Base-by-base conservation (phyloP, 352 stramenopile species). In the Phytophthora vignae region DNA sequence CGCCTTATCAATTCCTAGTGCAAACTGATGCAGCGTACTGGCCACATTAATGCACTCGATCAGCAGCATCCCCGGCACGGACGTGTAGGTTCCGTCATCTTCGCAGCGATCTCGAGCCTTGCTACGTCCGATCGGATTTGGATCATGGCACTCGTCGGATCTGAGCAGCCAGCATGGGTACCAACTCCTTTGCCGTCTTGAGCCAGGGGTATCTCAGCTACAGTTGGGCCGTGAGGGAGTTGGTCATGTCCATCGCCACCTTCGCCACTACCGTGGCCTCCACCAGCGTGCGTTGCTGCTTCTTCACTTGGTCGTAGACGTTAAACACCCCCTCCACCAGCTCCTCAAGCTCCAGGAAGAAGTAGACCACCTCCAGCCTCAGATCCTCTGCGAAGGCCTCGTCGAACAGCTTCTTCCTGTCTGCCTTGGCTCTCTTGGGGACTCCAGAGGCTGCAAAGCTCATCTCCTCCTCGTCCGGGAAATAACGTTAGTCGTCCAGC, bases 191-290 rank as follows among this genome's bases (percentile, higher is more conserved):
- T 0, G 60, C 64, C 0, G 58, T 11, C 21, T 55, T 42, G 9
- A 81, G 67, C 19, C 48, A 25, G 15, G 69, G 65, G 49, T 71
- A 75, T 4, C 40, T 38, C 14, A 68, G 38, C 60, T 81, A 69
- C n/a, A 76, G 50, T 38, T 40, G 48, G 3, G 59, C 56, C 1
- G 69, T 70, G 2, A 75, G 50, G 5, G 57, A 66, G 46, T 22
- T 22, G 21, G 21, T 22, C 21, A 22, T 22, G 21, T 22, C 21
- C 31, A 76, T 74, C 15, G 73, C 67, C 25, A 77, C 53, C 12
- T 81, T 74, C 8, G 67, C 73, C 36, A 74, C 74, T 17, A 72
- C 63, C 1, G 73, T 75, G 17, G 76, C 73, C 17, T 83, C 76
- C 17, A 83, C 27, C 44, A 83, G 36, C 58, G 73, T 81, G 25